phyloP scores from a whole-genome alignment of 805 yeast genomes.

The Cyberlindnera euphorbiiphila region DNA sequence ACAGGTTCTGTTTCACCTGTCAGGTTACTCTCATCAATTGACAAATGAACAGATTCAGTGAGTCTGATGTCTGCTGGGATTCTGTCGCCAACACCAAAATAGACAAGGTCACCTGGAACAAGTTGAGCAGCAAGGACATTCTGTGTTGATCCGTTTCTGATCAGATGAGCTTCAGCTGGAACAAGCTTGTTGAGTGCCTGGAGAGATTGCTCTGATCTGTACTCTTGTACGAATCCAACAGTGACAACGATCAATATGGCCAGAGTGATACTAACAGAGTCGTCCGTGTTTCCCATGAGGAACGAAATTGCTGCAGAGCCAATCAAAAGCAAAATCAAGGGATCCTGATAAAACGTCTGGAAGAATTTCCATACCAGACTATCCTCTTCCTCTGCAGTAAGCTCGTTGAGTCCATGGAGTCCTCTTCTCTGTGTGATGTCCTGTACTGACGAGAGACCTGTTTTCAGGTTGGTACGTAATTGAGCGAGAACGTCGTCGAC shows the following conservation, averaged over 20 bases:
- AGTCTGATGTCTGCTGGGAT: slow-evolving; percentile 94
- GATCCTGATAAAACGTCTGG: slow-evolving; percentile 83
- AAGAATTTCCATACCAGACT: slow-evolving; percentile 65
- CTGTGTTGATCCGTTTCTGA: slow-evolving; percentile 74
- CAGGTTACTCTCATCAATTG: slow-evolving; percentile 88
- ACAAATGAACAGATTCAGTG: slow-evolving; percentile 69
- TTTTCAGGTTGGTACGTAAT: slow-evolving; percentile 53
- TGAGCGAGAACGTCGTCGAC: slow-evolving; percentile 62
- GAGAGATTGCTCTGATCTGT: slow-evolving; percentile 88
- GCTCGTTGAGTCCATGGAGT: slow-evolving; percentile 78
- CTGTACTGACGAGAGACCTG: slow-evolving; percentile 64
- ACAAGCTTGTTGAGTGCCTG: slow-evolving; percentile 91
- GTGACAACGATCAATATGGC: slow-evolving; percentile 92
- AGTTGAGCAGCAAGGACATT: slow-evolving; percentile 81
- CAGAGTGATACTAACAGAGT: slow-evolving; percentile 87
- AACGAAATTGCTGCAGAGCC: slow-evolving; percentile 88
- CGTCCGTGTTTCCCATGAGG: slow-evolving; percentile 94
- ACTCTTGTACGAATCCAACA: slow-evolving; percentile 97
- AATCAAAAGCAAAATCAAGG: slow-evolving; percentile 79
- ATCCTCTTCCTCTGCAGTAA: slow-evolving; percentile 74
- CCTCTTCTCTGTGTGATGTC: slow-evolving; percentile 71
- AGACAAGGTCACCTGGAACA: slow-evolving; percentile 95
- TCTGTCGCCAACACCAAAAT: slow-evolving; percentile 87
- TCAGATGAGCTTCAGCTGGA: slow-evolving; percentile 93
- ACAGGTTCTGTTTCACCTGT: slow-evolving; percentile 96